Base-by-base conservation (phyloP, 345 rosid genomes). In the Citrus sp. region DNA sequence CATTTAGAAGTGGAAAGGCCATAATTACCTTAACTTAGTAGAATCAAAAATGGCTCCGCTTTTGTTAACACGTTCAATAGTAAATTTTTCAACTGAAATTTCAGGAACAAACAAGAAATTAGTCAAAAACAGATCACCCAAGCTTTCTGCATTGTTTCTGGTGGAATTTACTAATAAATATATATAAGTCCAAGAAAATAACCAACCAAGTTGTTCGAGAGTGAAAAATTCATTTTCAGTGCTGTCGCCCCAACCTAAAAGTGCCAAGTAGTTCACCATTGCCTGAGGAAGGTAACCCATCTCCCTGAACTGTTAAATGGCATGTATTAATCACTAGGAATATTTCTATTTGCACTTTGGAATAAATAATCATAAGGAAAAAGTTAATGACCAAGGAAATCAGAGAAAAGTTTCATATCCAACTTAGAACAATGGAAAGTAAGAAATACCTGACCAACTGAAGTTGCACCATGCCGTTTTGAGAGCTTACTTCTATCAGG, bases 171-270 rank as follows among this genome's bases (percentile, higher is more conserved):
- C 34, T 67, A 66, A 68, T 12, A 58, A 59, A 70, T 61, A 59
- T 46, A 42, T 46, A 66, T 25, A 62, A 35, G 34, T 73, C 21
- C 38, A 64, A 49, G 42, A 27, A 80, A 67, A 79, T 40, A 37
- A 86, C 91, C 16, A 38, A 94, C 98, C 98, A 76, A 95, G 96
- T 78, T 95, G 86, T 68, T 91, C 80, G 5, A 95, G 93, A 24
- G 93, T 85, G 87, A 88, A 95, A 87, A 95, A 92, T 84, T 95
- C 99, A 84, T 95, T 91, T 77, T 95, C 98, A 37, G 98, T 95
- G 82, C 98, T 98, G 76, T 95, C 98, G n/a, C 99, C 99, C 99
- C 97, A 95, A 61, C 98, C 98, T 82, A 95, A 82, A 80, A 92
- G 98, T 37, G 98, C 97, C 75, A 95, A 83, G 80, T 95, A 95